Evolutionary conservation across 129 eudicot genomes (phyloP).

Genomic region (Lactuca sativa): DNA sequence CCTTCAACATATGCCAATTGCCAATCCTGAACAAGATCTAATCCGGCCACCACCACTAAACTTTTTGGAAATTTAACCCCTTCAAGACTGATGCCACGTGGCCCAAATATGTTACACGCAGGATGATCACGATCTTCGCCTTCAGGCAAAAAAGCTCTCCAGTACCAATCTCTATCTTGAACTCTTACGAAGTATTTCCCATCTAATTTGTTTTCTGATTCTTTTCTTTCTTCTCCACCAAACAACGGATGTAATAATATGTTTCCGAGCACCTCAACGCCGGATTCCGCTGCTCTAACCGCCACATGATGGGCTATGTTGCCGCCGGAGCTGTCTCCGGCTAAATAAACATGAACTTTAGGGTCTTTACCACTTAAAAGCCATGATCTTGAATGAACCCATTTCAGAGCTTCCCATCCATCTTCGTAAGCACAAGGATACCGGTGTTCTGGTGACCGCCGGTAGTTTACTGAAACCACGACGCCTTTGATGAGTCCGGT

Average conservation of each 20-base stretch:
- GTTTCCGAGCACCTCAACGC: constrained; percentile 71
- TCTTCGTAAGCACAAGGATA: constrained; percentile 92
- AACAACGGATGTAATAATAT: constrained; percentile 77
- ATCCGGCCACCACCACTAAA: constrained; percentile 57
- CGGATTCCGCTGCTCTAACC: constrained; percentile 58
- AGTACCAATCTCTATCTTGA: constrained; percentile 94
- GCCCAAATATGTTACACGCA: constrained; percentile 89
- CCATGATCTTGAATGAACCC: constrained; percentile 84
- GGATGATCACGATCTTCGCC: constrained; percentile 94
- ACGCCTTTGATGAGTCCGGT: constrained; percentile 59
- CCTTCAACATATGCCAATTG: constrained; percentile 61
- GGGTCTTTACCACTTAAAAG: constrained; percentile 58
- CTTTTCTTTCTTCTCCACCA: constrained; percentile 79
- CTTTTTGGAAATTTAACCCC: constrained; percentile 57
- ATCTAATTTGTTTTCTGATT: constrained; percentile 63
- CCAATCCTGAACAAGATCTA: constrained; percentile 69
- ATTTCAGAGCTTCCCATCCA: constrained; percentile 83
- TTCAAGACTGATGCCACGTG: constrained; percentile 42
- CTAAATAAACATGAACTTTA: constrained; percentile 65
- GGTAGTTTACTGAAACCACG: constrained; percentile 81
- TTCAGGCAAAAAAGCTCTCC: constrained; percentile 87
- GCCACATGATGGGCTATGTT: constrained; percentile 92
- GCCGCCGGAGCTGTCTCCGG: constrained; percentile 97
- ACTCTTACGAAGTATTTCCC: constrained; percentile 78
- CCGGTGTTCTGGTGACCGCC: constrained; percentile 84